These are phyloP conservation scores for Fusarium torreyae DNA, from an alignment of 2,329 filamentous ascomycete genomes.

Conservation along the genomic window DNA sequence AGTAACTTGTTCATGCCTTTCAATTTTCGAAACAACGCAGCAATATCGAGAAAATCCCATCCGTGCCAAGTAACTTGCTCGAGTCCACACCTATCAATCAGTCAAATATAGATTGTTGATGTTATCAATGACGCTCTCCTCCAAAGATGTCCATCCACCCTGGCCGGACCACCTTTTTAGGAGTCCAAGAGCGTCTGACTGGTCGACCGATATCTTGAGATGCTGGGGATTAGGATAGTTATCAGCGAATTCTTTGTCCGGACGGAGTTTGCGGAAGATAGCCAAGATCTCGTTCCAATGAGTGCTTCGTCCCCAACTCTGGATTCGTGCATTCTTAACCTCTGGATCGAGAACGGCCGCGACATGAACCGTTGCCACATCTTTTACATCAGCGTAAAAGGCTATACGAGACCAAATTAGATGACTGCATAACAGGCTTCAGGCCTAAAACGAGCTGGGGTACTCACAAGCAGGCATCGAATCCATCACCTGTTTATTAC, in stretches of 20 bases:
- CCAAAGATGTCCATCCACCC: slow-evolving; percentile 5
- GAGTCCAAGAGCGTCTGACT: slow-evolving; percentile 1
- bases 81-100: slow-evolving; percentile 60
- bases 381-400: slow-evolving; percentile 15
- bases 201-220: slow-evolving; percentile 4
- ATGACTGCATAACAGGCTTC: background rate
- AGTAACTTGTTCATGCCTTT: background rate
- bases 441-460: too few species aligned
- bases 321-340: slow-evolving; percentile 13
- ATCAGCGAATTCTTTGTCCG: slow-evolving; percentile 3
- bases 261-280: slow-evolving; percentile 10
- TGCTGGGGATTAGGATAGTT: slow-evolving; percentile 4
- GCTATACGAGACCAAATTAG: slow-evolving; percentile 1
- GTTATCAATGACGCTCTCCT: too few species aligned
- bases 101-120: too few species aligned
- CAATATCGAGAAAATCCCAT: slow-evolving; percentile 60
- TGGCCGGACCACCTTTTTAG: slow-evolving; percentile 10
- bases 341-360: slow-evolving; percentile 11
- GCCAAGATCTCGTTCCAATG: slow-evolving; percentile 22
- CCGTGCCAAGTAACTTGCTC: slow-evolving; percentile 70
- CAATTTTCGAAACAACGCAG: slow-evolving; percentile 35
- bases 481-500: slow-evolving; percentile 9
- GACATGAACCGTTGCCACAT: slow-evolving; percentile 17
- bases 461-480: background rate
- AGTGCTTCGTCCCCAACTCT: slow-evolving; percentile 7